phyloP scores from a whole-genome alignment of 331 rosid genomes.

The Acacia concinna region DNA sequence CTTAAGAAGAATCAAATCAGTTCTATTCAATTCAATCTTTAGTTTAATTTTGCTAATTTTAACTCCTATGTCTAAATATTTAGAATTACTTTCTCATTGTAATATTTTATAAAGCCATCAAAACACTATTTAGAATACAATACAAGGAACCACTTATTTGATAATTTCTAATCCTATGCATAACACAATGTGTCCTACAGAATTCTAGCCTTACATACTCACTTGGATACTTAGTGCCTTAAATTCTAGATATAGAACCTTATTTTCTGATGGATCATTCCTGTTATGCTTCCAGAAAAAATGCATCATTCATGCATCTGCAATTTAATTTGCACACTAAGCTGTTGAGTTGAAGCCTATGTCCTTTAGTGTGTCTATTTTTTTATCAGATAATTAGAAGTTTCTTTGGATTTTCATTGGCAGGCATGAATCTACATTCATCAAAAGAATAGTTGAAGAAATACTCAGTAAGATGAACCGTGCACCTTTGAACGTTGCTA shows the following conservation, averaged over 20 bases:
- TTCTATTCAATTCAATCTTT: too few relatives aligned
- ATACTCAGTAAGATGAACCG: conserved; percentile 8
- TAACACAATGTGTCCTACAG: not conserved
- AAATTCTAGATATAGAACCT: not conserved
- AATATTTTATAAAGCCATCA: not conserved
- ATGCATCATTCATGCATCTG: not conserved
- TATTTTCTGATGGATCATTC: not conserved
- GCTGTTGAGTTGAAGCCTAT: too few relatives aligned
- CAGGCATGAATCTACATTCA: conserved; percentile 20
- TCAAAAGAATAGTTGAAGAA: conserved; percentile 24
- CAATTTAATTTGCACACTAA: not conserved
- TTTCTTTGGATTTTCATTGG: not conserved
- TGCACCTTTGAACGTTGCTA: not conserved
- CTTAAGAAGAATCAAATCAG: too few relatives aligned
- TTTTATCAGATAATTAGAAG: not conserved
- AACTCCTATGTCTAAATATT: not conserved
- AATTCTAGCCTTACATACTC: not conserved
- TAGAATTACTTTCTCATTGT: too few relatives aligned
- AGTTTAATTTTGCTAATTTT: too few relatives aligned
- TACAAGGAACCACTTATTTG: not conserved
- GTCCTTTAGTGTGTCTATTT: not conserved
- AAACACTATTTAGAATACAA: too few relatives aligned
- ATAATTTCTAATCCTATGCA: not conserved
- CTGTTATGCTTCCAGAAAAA: not conserved
- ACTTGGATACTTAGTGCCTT: not conserved